Conservation (phyloP, 1,139 yeast genomes). For the Candida gigantensis region DNA sequence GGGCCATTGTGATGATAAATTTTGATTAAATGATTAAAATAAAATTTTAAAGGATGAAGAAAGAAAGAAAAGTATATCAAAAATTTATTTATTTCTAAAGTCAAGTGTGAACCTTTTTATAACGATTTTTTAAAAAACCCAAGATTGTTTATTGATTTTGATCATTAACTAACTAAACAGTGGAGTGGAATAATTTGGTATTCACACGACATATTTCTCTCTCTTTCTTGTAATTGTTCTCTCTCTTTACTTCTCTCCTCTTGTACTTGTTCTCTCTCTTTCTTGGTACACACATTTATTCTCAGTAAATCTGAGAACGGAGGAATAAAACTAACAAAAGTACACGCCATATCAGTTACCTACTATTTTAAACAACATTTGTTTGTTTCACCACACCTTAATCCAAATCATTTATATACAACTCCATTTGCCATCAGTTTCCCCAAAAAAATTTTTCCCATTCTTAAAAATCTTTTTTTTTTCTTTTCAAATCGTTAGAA, state of each 20-base stretch:
- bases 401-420: not conserved
- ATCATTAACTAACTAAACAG: too few species aligned
- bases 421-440: too few species aligned
- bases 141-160: too few species aligned
- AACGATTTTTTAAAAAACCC: too few species aligned
- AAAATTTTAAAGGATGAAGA: slow-evolving; percentile 4
- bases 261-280: not conserved
- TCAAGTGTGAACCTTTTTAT: too few species aligned
- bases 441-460: not conserved
- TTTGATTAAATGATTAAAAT: slow-evolving; percentile 16
- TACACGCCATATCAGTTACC: too few species aligned
- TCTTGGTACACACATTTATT: not conserved
- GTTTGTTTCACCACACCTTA: not conserved
- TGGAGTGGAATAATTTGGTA: too few species aligned
- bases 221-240: not conserved
- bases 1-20: slow-evolving; percentile 65
- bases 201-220: not conserved
- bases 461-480: too few species aligned
- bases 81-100: too few species aligned
- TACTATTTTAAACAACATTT: not conserved
- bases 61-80: not conserved
- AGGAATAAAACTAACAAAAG: too few species aligned
- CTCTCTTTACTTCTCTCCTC: not conserved
- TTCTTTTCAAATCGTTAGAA: too few species aligned
- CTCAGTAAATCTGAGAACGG: slow-evolving; percentile 6